These are phyloP conservation scores for Paspalum notatum DNA, from an alignment of 176 grass and related monocot genomes.

Conservation along the genomic window DNA sequence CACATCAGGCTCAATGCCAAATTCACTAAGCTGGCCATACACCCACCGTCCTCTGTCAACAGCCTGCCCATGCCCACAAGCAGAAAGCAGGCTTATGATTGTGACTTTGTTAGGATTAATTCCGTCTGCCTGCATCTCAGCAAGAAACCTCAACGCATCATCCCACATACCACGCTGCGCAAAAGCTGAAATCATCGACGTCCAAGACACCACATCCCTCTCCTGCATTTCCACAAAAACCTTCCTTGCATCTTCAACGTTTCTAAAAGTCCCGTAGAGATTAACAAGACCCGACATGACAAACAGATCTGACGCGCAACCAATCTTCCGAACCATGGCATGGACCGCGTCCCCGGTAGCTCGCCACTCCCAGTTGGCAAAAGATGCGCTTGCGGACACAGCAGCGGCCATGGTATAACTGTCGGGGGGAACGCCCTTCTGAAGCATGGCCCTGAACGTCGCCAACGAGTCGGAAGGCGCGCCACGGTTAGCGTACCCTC, in stretches of 20 bases:
- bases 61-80: constrained; percentile 48
- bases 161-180: constrained; percentile 49
- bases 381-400: constrained; percentile 47
- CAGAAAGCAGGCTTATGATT: constrained; percentile 61
- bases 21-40: constrained; percentile 53
- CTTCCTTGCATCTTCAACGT: constrained; percentile 45
- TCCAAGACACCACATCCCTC: constrained; percentile 86
- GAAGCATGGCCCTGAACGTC: constrained; percentile 53
- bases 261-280: constrained; percentile 42
- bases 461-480: constrained; percentile 53
- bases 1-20: constrained; percentile 53
- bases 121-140: constrained; percentile 56
- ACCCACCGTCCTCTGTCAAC: constrained; percentile 57
- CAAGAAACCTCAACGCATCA: constrained; percentile 51
- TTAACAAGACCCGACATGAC: constrained; percentile 73
- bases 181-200: constrained; percentile 75
- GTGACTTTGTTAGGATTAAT: constrained; percentile 77
- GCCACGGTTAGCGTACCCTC: constrained; percentile 53
- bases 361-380: constrained; percentile 10
- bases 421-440: constrained; percentile 42
- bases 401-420: constrained; percentile 64
- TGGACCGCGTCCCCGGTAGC: constrained; percentile 48
- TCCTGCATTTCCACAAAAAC: constrained; percentile 73
- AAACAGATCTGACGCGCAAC: constrained; percentile 58
- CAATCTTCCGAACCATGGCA: constrained; percentile 56